Evolutionary conservation across 345 rosid species (phyloP), one percentile per base, ranked within the genome.

Genomic region (Erodium maritimum): DNA sequence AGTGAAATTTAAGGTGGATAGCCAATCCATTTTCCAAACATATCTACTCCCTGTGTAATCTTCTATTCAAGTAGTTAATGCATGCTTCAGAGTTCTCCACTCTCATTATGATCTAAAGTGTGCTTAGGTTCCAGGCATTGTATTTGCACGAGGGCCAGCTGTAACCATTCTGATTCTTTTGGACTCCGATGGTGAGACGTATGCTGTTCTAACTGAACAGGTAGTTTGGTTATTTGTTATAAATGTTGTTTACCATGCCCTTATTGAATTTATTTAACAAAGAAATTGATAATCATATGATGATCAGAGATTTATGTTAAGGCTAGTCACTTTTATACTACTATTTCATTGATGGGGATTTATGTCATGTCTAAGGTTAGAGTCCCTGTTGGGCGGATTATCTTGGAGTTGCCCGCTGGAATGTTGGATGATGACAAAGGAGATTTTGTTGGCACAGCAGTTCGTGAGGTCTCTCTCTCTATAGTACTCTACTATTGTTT

Each of bases 341-440:
- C 37, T 5, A 11, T 29, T 29, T 29, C 37, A 29, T 29, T 69
- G 45, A 60, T 46, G 50, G 48, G 20, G 29, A 56, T 21, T 37
- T 54, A 4, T 57, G 61, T 29, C 37, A 29, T 74, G n/a, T 75
- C 19, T 19, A 82, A 91, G 96, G 95, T 69, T 71, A 68, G 96
- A 64, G 98, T 86, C 65, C 98, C 98, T 12, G 71, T 88, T 14
- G 98, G 96, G 66, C 79, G 77, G 74, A 34, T 76, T 63, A 72
- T 88, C 29, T 64, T 91, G 82, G 96, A 91, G 67, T 66, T 91
- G 81, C 96, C 96, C 50, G 98, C 98, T 69, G 98, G 98, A 61
- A 91, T 86, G 96, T 70, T 84, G 79, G 89, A 84, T 77, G 95
- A 73, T 73, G 96, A 84, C 71, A 45, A 81, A 69, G 87, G 88